phyloP scores from a whole-genome alignment of 306 rosid species.

The Prunus mira region DNA sequence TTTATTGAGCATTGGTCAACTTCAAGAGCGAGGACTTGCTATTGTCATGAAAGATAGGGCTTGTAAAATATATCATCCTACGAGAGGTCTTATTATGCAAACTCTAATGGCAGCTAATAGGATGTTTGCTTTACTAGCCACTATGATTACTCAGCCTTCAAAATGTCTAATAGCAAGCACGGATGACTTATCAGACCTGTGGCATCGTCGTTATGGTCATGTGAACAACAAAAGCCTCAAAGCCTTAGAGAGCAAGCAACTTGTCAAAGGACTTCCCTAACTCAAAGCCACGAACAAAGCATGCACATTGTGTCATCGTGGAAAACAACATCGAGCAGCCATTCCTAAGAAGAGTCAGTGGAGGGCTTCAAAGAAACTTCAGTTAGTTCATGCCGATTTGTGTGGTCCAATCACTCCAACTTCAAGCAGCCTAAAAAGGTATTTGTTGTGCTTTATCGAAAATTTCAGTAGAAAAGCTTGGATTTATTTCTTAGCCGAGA shows the following conservation, averaged over 20 bases:
- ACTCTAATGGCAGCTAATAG: neutral
- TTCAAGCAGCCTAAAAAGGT: neutral
- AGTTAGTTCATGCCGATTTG: neutral
- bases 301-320: neutral
- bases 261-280: neutral
- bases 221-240: slow-evolving; percentile 1
- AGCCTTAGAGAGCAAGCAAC: neutral
- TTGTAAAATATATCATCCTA: neutral
- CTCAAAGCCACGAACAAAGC: neutral
- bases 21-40: neutral
- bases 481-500: neutral
- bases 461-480: neutral
- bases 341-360: neutral
- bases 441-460: neutral
- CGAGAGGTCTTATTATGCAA: neutral
- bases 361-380: neutral
- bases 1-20: neutral
- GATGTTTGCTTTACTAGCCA: neutral
- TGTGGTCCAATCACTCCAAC: neutral
- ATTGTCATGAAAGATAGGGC: neutral
- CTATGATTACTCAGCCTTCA: neutral
- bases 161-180: neutral
- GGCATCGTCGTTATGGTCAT: neutral
- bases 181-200: neutral
- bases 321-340: neutral